phyloP scores from a whole-genome alignment of 1,284 basidiomycete species.

The Volvariella volvacea region DNA sequence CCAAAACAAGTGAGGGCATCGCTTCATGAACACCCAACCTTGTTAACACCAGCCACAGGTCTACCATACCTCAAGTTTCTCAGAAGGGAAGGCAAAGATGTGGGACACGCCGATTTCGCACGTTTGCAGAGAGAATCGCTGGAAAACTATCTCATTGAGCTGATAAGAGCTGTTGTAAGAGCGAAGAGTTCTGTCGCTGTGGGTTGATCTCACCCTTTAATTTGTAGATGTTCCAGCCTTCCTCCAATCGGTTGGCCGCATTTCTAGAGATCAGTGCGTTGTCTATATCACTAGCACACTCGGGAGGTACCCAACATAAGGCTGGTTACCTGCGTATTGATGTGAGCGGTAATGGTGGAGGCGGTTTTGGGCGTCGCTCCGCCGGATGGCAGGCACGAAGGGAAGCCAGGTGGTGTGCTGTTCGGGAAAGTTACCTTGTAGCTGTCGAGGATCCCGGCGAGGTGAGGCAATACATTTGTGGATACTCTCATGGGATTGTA shows the following conservation, averaged over 20 bases:
- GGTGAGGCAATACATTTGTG: constrained; percentile 32
- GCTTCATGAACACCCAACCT: background rate
- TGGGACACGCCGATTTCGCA: constrained; percentile 72
- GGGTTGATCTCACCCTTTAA: constrained; percentile 8
- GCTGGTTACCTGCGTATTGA: constrained; percentile 78
- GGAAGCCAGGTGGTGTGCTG: constrained; percentile 86
- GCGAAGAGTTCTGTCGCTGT: constrained; percentile 15
- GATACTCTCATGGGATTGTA: background rate
- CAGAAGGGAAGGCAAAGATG: constrained; percentile 40
- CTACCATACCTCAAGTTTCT: constrained; percentile 85
- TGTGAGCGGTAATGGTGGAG: constrained; percentile 37
- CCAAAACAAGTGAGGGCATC: constrained; percentile 58
- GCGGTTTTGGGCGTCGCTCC: constrained; percentile 57
- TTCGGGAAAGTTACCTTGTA: constrained; percentile 91
- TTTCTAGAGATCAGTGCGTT: constrained; percentile 94
- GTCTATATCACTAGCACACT: constrained; percentile 77
- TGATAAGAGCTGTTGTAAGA: constrained; percentile 87
- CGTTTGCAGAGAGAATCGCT: constrained; percentile 74
- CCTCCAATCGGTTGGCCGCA: constrained; percentile 86
- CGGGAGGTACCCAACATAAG: constrained; percentile 83
- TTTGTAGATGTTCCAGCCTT: constrained; percentile 91
- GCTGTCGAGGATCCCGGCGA: constrained; percentile 85
- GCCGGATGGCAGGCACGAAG: constrained; percentile 64
- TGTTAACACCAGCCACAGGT: constrained; percentile 31
- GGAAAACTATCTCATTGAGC: constrained; percentile 84